Evolutionary conservation across 139 green algal genomes (phyloP).

Genomic region (Mesotaenium endlicherianum): DNA sequence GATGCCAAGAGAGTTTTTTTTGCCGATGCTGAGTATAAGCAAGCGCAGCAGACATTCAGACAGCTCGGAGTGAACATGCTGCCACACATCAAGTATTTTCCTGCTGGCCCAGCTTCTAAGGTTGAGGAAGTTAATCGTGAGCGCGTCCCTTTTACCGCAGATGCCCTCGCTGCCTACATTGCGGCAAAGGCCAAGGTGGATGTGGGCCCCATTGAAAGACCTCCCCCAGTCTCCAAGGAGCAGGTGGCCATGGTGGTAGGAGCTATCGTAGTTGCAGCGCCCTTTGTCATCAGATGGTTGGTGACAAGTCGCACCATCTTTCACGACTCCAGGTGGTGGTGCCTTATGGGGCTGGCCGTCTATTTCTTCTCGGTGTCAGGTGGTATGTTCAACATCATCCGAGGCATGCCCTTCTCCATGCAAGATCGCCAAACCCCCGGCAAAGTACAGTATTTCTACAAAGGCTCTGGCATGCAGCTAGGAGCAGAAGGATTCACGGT

Average conservation of each 20-base stretch:
- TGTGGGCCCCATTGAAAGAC: slow-evolving; percentile 25
- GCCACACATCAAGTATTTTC: slow-evolving; percentile 21
- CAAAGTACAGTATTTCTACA: slow-evolving; percentile 39
- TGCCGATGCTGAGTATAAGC: slow-evolving; percentile 31
- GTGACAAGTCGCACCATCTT: slow-evolving; percentile 15
- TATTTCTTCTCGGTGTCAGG: slow-evolving; percentile 52
- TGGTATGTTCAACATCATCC: slow-evolving; percentile 56
- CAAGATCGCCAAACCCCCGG: slow-evolving; percentile 29
- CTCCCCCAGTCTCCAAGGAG: slow-evolving; percentile 6
- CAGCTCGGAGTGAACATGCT: slow-evolving; percentile 19
- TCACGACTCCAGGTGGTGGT: slow-evolving; percentile 32
- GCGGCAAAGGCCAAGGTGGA: not conserved
- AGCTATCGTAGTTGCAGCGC: not conserved
- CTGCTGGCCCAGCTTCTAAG: not conserved
- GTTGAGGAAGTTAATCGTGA: slow-evolving; percentile 23
- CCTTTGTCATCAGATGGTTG: slow-evolving; percentile 12
- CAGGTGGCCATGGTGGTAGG: slow-evolving; percentile 11
- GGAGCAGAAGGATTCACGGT: slow-evolving; percentile 42
- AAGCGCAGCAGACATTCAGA: slow-evolving; percentile 16
- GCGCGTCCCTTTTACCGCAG: not conserved
- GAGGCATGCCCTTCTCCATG: slow-evolving; percentile 41
- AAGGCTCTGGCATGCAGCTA: slow-evolving; percentile 28
- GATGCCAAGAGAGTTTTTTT: slow-evolving; percentile 27
- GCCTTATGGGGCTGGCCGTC: slow-evolving; percentile 10
- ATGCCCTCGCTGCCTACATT: slow-evolving; percentile 37